These are phyloP conservation scores for Didymella glomerata DNA, from an alignment of 2,329 filamentous ascomycete species.

Conservation along the genomic window DNA sequence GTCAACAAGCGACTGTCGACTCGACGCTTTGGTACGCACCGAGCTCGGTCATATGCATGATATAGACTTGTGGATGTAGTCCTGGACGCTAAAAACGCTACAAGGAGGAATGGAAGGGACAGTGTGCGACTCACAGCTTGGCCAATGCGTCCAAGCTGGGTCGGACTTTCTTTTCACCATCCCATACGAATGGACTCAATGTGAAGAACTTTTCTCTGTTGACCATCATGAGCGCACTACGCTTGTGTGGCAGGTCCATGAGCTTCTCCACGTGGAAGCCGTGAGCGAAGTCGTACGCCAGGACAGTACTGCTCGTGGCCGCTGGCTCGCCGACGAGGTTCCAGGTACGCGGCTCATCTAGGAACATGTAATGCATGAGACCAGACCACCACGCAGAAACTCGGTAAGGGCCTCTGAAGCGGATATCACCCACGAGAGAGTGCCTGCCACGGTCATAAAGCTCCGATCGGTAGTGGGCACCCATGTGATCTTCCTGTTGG, in stretches of 20 bases:
- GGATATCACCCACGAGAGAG: constrained; percentile 65
- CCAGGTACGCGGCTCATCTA: constrained; percentile 65
- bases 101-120: background rate
- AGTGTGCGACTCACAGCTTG: constrained; percentile 34
- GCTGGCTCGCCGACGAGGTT: constrained; percentile 74
- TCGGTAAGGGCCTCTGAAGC: constrained; percentile 63
- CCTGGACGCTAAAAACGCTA: constrained; percentile 9
- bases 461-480: constrained; percentile 64
- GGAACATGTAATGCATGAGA: constrained; percentile 67
- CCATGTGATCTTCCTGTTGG: constrained; percentile 65
- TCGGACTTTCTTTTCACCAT: constrained; percentile 48
- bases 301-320: constrained; percentile 72
- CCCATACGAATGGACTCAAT: constrained; percentile 63
- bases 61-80: background rate
- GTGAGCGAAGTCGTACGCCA: constrained; percentile 78
- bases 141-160: constrained; percentile 47
- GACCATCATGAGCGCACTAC: constrained; percentile 72
- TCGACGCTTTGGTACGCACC: background rate
- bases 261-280: constrained; percentile 77
- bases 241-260: constrained; percentile 76
- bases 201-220: constrained; percentile 75
- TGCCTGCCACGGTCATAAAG: constrained; percentile 68
- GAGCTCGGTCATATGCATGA: background rate
- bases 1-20: background rate
- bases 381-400: constrained; percentile 67